A percentile compares a stretch with the other conserved stretches of the same genome.
These are phyloP conservation scores for Pleurozium schreberi DNA, from an alignment of 225 moss, liverwort and hornwort species.

Conservation along the genomic window DNA sequence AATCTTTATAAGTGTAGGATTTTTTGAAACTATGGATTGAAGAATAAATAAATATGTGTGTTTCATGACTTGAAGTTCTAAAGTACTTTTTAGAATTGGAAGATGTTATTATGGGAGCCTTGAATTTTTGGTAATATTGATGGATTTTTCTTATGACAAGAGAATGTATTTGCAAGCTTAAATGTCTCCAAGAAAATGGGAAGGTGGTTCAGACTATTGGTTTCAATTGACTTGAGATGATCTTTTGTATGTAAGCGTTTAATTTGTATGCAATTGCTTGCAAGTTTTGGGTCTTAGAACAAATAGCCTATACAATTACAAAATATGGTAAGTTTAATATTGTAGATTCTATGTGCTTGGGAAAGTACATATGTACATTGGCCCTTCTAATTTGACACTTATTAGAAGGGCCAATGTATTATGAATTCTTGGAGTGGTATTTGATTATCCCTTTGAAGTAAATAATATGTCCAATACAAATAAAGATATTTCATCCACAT, in stretches of 20 bases:
- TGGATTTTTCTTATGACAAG: background rate
- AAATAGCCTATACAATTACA: background rate
- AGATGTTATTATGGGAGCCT: background rate
- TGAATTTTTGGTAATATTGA: background rate
- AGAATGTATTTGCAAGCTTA: background rate
- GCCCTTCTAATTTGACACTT: background rate
- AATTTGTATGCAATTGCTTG: background rate
- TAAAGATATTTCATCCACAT: background rate
- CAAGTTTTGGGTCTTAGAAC: too few relatives aligned
- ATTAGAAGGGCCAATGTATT: too few relatives aligned
- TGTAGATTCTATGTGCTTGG: background rate
- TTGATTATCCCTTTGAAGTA: background rate
- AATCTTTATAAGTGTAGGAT: background rate
- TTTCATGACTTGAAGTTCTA: background rate
- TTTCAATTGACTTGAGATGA: background rate
- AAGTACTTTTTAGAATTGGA: background rate
- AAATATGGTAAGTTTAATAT: rapidly evolving
- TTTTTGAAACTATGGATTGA: background rate
- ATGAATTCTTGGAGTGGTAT: rapidly evolving
- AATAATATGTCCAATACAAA: background rate
- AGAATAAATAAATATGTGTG: background rate
- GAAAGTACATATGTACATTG: background rate
- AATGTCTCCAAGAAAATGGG: rapidly evolving
- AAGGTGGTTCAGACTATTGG: background rate
- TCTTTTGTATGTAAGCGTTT: background rate